phyloP scores from a whole-genome alignment of 2,329 filamentous ascomycete genomes.

The Phoma herbarum region DNA sequence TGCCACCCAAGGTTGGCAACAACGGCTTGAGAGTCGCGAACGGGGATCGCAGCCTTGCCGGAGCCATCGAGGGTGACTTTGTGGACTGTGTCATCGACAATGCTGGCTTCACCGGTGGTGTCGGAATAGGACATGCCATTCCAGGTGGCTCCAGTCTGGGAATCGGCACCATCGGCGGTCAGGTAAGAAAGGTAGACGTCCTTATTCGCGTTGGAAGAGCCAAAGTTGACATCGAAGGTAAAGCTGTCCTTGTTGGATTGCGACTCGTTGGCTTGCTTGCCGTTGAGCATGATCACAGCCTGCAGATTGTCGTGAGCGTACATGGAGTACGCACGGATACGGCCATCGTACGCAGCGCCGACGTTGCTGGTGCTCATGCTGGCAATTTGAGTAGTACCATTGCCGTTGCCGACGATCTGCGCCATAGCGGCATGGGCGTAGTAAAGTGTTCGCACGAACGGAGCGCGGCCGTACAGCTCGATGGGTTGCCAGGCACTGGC shows the following conservation, averaged over 20 bases:
- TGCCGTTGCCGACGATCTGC: slow-evolving; percentile 59
- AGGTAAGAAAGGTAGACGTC: slow-evolving; percentile 59
- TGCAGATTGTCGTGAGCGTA: slow-evolving; percentile 56
- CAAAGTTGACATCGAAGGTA: slow-evolving; percentile 55
- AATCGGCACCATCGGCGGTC: slow-evolving; percentile 57
- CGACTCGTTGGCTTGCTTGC: slow-evolving; percentile 54
- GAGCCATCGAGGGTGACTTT: slow-evolving; percentile 37
- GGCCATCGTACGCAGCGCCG: slow-evolving; percentile 51
- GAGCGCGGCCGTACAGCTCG: slow-evolving; percentile 49
- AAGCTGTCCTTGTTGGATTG: slow-evolving; percentile 50
- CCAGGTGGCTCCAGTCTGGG: slow-evolving; percentile 55
- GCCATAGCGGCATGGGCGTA: slow-evolving; percentile 62
- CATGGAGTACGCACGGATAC: slow-evolving; percentile 56
- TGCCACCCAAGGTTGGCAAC: slow-evolving; percentile 57
- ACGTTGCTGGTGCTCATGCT: slow-evolving; percentile 43
- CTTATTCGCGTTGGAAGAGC: slow-evolving; percentile 52
- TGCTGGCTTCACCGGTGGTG: slow-evolving; percentile 52
- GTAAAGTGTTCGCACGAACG: slow-evolving; percentile 60
- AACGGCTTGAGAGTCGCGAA: slow-evolving; percentile 58
- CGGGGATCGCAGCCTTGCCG: slow-evolving; percentile 38
- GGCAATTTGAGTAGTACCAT: slow-evolving; percentile 57
- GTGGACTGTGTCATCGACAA: slow-evolving; percentile 45
- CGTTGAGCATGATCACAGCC: slow-evolving; percentile 59
- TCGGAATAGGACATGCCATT: slow-evolving; percentile 58
- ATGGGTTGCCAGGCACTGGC: slow-evolving; percentile 61